A percentile compares a stretch with the other conserved stretches of the same genome.
These are phyloP conservation scores for Herpetomonas muscarum DNA, from an alignment of 208 protist genomes.

Conservation along the genomic window DNA sequence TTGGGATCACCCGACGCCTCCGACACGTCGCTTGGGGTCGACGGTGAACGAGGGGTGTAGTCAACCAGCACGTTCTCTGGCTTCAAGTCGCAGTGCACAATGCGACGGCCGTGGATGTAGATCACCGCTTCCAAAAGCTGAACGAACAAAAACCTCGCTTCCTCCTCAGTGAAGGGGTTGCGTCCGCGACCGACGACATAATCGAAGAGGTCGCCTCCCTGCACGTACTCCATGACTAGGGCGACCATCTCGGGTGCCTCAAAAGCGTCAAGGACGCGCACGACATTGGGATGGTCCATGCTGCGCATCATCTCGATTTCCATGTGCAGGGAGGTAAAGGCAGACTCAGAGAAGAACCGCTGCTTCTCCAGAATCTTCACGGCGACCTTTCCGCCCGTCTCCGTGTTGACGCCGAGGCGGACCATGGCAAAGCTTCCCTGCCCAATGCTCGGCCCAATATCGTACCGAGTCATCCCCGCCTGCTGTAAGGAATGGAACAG, in stretches of 20 bases:
- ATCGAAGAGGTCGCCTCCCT: slow-evolving; percentile 73
- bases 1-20: not conserved
- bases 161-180: slow-evolving; percentile 59
- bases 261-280: slow-evolving; percentile 56
- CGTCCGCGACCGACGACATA: slow-evolving; percentile 58
- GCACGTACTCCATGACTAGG: slow-evolving; percentile 79
- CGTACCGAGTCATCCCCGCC: slow-evolving; percentile 26
- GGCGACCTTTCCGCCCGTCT: slow-evolving; percentile 34
- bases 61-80: slow-evolving; percentile 58
- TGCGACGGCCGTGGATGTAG: slow-evolving; percentile 55
- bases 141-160: slow-evolving; percentile 49
- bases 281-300: slow-evolving; percentile 70
- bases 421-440: slow-evolving; percentile 64
- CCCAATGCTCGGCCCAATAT: slow-evolving; percentile 44
- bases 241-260: slow-evolving; percentile 34
- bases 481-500: not conserved
- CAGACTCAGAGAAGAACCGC: slow-evolving; percentile 26
- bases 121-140: slow-evolving; percentile 62
- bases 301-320: slow-evolving; percentile 67
- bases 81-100: slow-evolving; percentile 68
- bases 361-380: slow-evolving; percentile 77
- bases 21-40: not conserved
- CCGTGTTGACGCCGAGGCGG: slow-evolving; percentile 30
- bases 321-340: slow-evolving; percentile 35
- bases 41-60: not conserved